Evolutionary conservation across 495 filamentous ascomycete genomes (phyloP), one percentile per base, ranked within the genome.

Genomic region (Aspergillus sparsus): DNA sequence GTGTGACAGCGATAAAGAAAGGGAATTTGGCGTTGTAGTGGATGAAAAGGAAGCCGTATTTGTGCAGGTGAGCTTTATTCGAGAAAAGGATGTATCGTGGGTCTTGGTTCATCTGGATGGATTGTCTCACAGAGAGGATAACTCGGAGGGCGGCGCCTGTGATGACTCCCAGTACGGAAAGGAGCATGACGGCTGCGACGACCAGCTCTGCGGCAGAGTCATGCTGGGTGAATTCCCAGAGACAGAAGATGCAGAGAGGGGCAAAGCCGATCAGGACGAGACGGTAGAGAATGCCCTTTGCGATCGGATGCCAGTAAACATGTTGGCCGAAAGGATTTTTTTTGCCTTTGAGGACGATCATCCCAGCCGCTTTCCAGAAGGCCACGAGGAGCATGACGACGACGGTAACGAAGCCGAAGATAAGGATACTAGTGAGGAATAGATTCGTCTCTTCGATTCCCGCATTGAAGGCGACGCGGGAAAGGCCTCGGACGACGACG

Each of bases 21-120:
- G 97, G 97, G 8, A 91, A 89, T 4, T 92, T 93, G 11, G 94
- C 93, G 56, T 92, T 88, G 80, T 96, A 98, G 70, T 97, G 94
- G 54, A 97, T 89, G 69, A 97, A 98, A 18, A 98, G 77, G 78
- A 97, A 97, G 16, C 94, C 94, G 94, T 94, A 98, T 76, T 96
- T 93, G 84, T 96, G 97, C 57, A 98, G 76, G 39, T 88, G 85
- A 53, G 88, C 80, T 2, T 91, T 90, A 67, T 98, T 92, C 6
- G 94, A 95, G 78, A 95, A 97, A 42, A 98, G 85, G 63, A 97
- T 96, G 67, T 97, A 97, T 49, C 90, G 92, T 12, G 93, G 92
- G 71, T 97, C 97, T 69, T 90, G 90, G 82, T 97, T 92, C 82
- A 96, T 90, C 13, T 82, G 73, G 51, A 96, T 85, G 5, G 92